Evolutionary conservation across 2,329 filamentous ascomycete species (phyloP).

Genomic region (Waltergamsia citrina): DNA sequence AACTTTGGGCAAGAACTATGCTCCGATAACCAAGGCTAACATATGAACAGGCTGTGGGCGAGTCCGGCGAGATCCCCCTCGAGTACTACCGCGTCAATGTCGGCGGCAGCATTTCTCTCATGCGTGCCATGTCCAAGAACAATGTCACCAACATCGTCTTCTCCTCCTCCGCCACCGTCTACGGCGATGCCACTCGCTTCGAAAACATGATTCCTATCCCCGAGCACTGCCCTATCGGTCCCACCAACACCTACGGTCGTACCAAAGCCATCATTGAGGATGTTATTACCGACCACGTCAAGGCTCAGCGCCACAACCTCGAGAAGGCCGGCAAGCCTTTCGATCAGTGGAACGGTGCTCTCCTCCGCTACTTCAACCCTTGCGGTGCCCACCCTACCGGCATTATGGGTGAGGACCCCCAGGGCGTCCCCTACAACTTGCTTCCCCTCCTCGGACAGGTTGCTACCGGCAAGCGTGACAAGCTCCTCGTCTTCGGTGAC

Average conservation of each 20-base stretch:
- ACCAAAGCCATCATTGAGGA: slow-evolving; percentile 90
- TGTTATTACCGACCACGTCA: slow-evolving; percentile 85
- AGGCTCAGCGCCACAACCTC: slow-evolving; percentile 74
- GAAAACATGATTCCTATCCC: slow-evolving; percentile 98
- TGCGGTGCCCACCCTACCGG: slow-evolving; percentile 89
- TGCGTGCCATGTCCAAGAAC: slow-evolving; percentile 80
- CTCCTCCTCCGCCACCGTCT: slow-evolving; percentile 95
- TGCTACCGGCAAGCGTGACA: slow-evolving; percentile 87
- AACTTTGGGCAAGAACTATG: background rate
- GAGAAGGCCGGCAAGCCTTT: slow-evolving; percentile 70
- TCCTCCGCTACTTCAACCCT: slow-evolving; percentile 97
- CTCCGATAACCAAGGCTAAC: slow-evolving; percentile 6
- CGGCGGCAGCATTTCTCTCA: slow-evolving; percentile 77
- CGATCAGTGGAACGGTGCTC: slow-evolving; percentile 83
- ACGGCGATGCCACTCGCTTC: slow-evolving; percentile 93
- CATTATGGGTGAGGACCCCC: slow-evolving; percentile 96
- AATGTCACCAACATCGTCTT: slow-evolving; percentile 97
- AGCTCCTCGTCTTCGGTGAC: slow-evolving; percentile 88
- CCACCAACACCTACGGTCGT: slow-evolving; percentile 95
- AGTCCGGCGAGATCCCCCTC: slow-evolving; percentile 86
- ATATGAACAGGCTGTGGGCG: slow-evolving; percentile 72
- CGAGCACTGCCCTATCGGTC: slow-evolving; percentile 89
- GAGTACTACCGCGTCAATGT: slow-evolving; percentile 99
- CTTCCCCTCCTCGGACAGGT: slow-evolving; percentile 92
- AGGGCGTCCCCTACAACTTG: slow-evolving; percentile 92